phyloP scores from a whole-genome alignment of 169 alveolate genomes.

The Eimeria falciformis region DNA sequence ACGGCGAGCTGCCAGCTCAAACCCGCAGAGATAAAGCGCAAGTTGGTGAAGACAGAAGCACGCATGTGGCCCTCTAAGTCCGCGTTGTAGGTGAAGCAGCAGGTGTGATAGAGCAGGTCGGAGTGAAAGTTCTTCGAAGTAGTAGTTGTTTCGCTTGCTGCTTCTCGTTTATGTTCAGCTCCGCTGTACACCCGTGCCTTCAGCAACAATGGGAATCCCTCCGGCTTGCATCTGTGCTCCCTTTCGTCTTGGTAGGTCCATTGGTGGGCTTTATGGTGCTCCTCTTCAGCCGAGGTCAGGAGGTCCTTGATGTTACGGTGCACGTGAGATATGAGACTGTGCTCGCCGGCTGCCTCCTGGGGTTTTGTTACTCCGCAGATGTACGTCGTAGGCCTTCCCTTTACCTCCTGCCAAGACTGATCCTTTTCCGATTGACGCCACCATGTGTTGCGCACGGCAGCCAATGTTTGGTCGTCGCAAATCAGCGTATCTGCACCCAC shows the following conservation, averaged over 20 bases:
- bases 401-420: conserved; percentile 10
- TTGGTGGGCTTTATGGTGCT: conserved; percentile 8
- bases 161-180: not conserved
- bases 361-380: conserved; percentile 33
- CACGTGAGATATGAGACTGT: conserved; percentile 67
- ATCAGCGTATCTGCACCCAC: conserved; percentile 41
- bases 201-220: conserved; percentile 39
- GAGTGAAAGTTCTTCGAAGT: not conserved
- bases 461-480: conserved; percentile 53
- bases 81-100: conserved; percentile 44
- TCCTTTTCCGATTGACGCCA: conserved; percentile 11
- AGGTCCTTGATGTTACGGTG: conserved; percentile 44
- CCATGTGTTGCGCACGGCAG: conserved; percentile 54
- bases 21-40: conserved; percentile 58
- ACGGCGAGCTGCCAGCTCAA: conserved; percentile 61
- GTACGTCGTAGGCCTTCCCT: conserved; percentile 41
- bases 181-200: not conserved
- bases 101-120: not conserved
- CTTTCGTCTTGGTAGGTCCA: not conserved
- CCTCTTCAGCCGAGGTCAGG: conserved; percentile 44
- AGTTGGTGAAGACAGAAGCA: conserved; percentile 30
- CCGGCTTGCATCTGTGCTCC: conserved; percentile 56
- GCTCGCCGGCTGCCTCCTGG: conserved; percentile 45
- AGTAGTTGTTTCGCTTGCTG: not conserved
- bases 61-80: conserved; percentile 61